Conservation (phyloP, 768 basidiomycete genomes). For the Russula sp. region DNA sequence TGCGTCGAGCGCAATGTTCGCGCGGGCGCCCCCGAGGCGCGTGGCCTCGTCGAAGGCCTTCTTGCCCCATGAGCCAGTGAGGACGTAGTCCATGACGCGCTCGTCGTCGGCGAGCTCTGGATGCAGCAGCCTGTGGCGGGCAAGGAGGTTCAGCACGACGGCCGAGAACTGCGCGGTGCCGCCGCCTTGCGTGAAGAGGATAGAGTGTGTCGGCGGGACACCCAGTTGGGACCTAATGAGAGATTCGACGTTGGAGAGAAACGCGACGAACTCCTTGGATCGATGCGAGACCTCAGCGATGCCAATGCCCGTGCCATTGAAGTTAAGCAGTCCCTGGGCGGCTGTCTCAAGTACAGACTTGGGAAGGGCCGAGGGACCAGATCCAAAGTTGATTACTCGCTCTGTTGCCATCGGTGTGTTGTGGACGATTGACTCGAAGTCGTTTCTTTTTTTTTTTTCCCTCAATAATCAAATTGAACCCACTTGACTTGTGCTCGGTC, state of each 20-base stretch:
- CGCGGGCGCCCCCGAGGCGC: constrained; percentile 51
- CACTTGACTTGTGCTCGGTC: neutral
- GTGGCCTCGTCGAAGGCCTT: constrained; percentile 80
- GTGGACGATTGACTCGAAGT: neutral
- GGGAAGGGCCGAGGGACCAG: constrained; percentile 91
- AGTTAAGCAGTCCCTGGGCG: constrained; percentile 81
- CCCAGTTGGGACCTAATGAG: constrained; percentile 71
- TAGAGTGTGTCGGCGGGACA: constrained; percentile 75
- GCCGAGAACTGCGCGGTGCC: constrained; percentile 90
- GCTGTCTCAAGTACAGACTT: constrained; percentile 81
- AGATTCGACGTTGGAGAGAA: constrained; percentile 54
- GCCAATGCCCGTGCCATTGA: constrained; percentile 86
- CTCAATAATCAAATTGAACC: neutral
- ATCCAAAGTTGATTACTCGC: constrained; percentile 83
- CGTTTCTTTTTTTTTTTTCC: neutral
- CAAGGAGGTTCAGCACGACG: constrained; percentile 85
- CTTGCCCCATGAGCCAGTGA: constrained; percentile 91
- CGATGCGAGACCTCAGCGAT: constrained; percentile 96
- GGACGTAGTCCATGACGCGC: constrained; percentile 74
- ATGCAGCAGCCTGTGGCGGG: constrained; percentile 71
- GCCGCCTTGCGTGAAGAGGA: constrained; percentile 94
- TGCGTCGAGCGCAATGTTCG: constrained; percentile 70
- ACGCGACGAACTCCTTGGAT: constrained; percentile 77
- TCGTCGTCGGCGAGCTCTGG: constrained; percentile 51
- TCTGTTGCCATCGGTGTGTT: constrained; percentile 33